Base-by-base conservation (phyloP, 805 yeast genomes). In the Pichia pseudocactophila region DNA sequence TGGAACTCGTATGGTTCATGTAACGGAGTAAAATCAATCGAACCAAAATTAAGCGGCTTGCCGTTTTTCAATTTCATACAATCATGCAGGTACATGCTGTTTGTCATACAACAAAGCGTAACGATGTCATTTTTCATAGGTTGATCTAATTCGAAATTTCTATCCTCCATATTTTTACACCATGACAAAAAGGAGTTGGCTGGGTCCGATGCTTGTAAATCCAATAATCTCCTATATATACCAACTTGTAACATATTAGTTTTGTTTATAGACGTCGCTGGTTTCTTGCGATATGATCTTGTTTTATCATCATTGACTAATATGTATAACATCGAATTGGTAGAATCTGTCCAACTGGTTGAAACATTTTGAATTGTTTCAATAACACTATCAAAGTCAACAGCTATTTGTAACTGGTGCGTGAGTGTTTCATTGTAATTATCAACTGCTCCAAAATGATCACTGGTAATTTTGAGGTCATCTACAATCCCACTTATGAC, bases 401-500 rank as follows among this genome's bases (percentile, higher is more conserved):
- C 48, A 2, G 47, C 43, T 8, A 45, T 34, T 4, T 33, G 32
- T 1, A 53, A 27, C 2, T 42, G 22, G 1, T 38, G 7, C 18
- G 40, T 36, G 7, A 54, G 39, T 19, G 59, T 63, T 5, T 40
- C 40, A 34, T 54, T 55, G 39, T 57, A 44, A 45, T 46, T 37
- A 40, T 46, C 42, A 35, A 55, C 40, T 4, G 51, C 53, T 22
- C 43, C 50, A 12, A 31, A 33, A 17, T 35, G 31, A 9, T 32
- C 50, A 34, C 52, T 52, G 41, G 50, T 52, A 52, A 62, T 30
- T 7, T 45, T 43, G 15, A 79, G 45, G 45, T 70, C 71, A 57
- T 81, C 89, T 20, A 80, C 70, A 1, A 82, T 64, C 2, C 89
- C 92, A 53, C 84, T 78, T 7, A 80, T 66, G 18, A 79, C 56